Base-by-base conservation (phyloP, 257 asterid genomes). In the Lycium barbarum region DNA sequence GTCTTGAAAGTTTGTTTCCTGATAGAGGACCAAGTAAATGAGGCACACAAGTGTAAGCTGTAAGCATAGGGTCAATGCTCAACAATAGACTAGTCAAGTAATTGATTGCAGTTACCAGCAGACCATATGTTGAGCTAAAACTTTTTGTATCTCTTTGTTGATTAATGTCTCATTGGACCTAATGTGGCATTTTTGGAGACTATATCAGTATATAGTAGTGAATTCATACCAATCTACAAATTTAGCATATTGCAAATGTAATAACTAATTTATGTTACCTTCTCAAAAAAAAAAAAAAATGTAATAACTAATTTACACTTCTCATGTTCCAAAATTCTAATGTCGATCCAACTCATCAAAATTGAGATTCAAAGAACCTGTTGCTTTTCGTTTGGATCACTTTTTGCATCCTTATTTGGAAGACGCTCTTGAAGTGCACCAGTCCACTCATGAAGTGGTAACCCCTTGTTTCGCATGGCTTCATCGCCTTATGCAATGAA, bases 31-130 rank as follows among this genome's bases (percentile, higher is more conserved):
- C 13, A 20, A 11, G 81, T 63, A 65, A 65, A 26, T 65, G 43
- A 65, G 43, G 14, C 72, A 26, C 26, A 65, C 10, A 65, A 62
- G 68, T 62, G n/a, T 9, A 61, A 62, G 68, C 58, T 62, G n/a
- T 9, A 61, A 62, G 68, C 58, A 54, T 54, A 54, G 58, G 58
- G 17, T 40, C 45, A 40, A 40, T 40, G 45, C 43, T 8, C 53
- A n/a, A 74, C 61, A 49, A 13, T 74, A 22, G 81, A 43, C 49
- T 35, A 74, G 61, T 74, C 61, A 49, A 49, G 43, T 49, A 74
- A 49, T 9, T 3, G 20, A 22, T 74, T 74, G 81, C 43, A 74
- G 61, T 74, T 74, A 22, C 11, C 81, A 47, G n/a, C 26, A 26
- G 81, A 51, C 62, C 22, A 49, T 45, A 45, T 45, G 59, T 22